Conservation (phyloP, 768 basidiomycete genomes). For the Grammothele lineata region DNA sequence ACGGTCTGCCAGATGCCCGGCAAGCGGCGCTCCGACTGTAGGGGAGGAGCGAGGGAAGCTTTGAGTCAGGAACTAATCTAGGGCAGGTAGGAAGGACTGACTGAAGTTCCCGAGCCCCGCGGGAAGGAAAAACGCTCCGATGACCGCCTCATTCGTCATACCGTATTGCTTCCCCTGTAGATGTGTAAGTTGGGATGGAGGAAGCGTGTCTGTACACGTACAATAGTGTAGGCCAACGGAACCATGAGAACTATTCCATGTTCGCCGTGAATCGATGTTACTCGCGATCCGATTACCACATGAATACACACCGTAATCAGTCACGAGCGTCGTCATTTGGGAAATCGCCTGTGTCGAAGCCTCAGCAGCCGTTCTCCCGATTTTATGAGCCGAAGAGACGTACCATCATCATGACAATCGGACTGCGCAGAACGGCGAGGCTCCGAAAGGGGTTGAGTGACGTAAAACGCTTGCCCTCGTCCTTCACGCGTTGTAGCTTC, state of each 20-base stretch:
- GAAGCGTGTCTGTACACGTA: conserved; percentile 18
- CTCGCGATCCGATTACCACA: too few species aligned
- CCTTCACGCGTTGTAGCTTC: conserved; percentile 36
- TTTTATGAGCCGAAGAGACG: conserved; percentile 21
- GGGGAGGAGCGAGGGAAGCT: not conserved
- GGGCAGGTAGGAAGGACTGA: conserved; percentile 28
- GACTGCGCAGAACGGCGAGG: conserved; percentile 52
- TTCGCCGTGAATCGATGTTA: not conserved
- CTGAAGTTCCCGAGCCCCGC: conserved; percentile 56
- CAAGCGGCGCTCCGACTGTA: conserved; percentile 61
- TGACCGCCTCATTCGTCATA: conserved; percentile 51
- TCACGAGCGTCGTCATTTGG: conserved; percentile 23
- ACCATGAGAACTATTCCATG: conserved; percentile 39
- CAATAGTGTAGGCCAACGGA: conserved; percentile 65
- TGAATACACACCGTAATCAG: conserved; percentile 31
- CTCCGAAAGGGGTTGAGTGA: conserved; percentile 59
- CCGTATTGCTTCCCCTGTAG: conserved; percentile 51
- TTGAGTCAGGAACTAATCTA: not conserved
- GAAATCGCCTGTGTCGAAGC: conserved; percentile 37
- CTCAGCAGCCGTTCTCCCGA: not conserved
- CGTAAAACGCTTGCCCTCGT: conserved; percentile 25
- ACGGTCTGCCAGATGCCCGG: conserved; percentile 56
- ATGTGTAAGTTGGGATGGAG: not conserved
- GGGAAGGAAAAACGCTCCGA: conserved; percentile 59
- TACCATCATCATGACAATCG: conserved; percentile 53